phyloP scores from a whole-genome alignment of 2,329 filamentous ascomycete genomes.

The Kalaharituber pfeilii region DNA sequence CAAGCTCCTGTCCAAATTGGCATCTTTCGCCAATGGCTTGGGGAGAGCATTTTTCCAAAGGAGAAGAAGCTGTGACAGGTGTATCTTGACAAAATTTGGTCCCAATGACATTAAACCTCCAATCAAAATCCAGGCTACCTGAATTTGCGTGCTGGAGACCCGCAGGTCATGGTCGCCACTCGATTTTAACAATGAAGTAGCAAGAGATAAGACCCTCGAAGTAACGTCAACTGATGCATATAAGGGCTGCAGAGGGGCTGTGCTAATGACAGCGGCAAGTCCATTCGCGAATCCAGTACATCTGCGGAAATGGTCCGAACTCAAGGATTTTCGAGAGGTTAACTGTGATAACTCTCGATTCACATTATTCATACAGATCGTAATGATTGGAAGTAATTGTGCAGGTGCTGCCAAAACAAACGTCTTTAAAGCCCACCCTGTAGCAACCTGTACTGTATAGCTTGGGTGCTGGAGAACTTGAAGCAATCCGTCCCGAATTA shows the following conservation, averaged over 20 bases:
- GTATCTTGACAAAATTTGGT: slow-evolving; percentile 97
- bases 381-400: slow-evolving; percentile 76
- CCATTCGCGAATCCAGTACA: slow-evolving; percentile 88
- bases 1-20: slow-evolving; percentile 63
- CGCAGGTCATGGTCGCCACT: slow-evolving; percentile 81
- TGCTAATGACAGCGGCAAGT: slow-evolving; percentile 75
- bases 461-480: slow-evolving; percentile 88
- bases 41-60: slow-evolving; percentile 96
- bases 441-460: slow-evolving; percentile 86
- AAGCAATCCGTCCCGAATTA: slow-evolving; percentile 68
- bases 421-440: slow-evolving; percentile 66
- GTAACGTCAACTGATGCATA: slow-evolving; percentile 94
- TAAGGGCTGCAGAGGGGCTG: slow-evolving; percentile 68
- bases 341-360: slow-evolving; percentile 69
- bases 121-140: slow-evolving; percentile 94
- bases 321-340: slow-evolving; percentile 40
- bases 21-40: slow-evolving; percentile 84
- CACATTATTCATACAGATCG: slow-evolving; percentile 91
- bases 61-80: slow-evolving; percentile 78
- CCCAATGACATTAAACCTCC: slow-evolving; percentile 92
- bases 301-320: slow-evolving; percentile 51
- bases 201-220: slow-evolving; percentile 75
- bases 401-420: slow-evolving; percentile 85
- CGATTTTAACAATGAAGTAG: slow-evolving; percentile 78
- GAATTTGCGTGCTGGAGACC: slow-evolving; percentile 83